Evolutionary conservation across 345 rosid genomes (phyloP), one percentile per base, ranked within the genome.

Genomic region (Aquilaria yunnanensis): DNA sequence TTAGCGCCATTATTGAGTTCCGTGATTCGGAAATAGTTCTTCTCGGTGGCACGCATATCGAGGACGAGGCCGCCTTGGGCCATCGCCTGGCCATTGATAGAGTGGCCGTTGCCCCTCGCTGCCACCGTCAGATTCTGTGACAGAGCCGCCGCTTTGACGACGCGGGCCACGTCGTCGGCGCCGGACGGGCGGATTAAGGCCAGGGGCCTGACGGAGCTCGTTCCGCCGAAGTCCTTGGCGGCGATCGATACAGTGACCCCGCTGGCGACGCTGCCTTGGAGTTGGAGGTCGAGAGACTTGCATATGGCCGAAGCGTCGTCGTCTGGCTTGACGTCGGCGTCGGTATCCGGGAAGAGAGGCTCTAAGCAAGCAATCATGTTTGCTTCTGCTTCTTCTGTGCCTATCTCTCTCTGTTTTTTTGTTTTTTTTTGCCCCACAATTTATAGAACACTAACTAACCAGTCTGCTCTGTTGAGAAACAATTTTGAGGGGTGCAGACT

Each of bases 61-160:
- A 93, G 53, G 29, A 93, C 89, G 14, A 93, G 82, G 0, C 99
- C 99, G 9, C 79, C 77, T 54, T 78, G 85, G 29, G 92, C 75
- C 99, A 93, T 90, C 34, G 99, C 92, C 73, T 93, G 99, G 30
- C 99, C 99, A 83, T 93, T 93, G 70, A 93, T 86, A 0, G 95
- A 88, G 76, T 93, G 99, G 51, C 99, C 99, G 72, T 93, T 93
- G 10, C 99, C 99, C 11, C 99, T 79, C 1, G 97, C 99, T 6
- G 97, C 90, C 37, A 93, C 97, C 16, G 99, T 88, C 51, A 93
- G 83, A 74, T 69, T 74, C 34, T 82, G 58, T 0, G 89, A 80
- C 50, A 68, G 72, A 57, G 54, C 48, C 4, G 92, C 92, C 1
- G 81, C 81, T 67, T 71, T 76, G 33, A 93, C 73, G 0, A 69